These are phyloP conservation scores for Elaeis guineensis DNA, from an alignment of 176 grass and related monocot genomes.

Conservation along the genomic window DNA sequence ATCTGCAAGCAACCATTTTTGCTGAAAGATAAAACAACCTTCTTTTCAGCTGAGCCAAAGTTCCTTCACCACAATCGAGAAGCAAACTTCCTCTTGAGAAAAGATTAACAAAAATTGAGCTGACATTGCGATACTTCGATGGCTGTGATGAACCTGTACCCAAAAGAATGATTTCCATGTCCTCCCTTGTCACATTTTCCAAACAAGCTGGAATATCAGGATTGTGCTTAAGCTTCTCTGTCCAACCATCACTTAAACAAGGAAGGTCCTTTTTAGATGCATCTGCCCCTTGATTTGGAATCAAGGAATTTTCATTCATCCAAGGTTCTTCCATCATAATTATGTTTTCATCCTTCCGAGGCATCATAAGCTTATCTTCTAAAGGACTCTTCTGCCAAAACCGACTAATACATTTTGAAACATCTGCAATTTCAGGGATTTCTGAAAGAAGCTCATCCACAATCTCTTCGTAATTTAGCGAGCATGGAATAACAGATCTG, in stretches of 20 bases:
- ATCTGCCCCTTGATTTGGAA: conserved; percentile 23
- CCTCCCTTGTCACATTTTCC: conserved; percentile 61
- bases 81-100: conserved; percentile 81
- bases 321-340: conserved; percentile 72
- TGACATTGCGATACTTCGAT: conserved; percentile 95
- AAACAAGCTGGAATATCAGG: conserved; percentile 52
- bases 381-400: conserved; percentile 41
- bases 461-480: conserved; percentile 48
- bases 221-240: conserved; percentile 29
- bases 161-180: conserved; percentile 87
- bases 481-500: conserved; percentile 59
- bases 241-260: conserved; percentile 31
- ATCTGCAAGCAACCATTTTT: no score
- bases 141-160: conserved; percentile 92
- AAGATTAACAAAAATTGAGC: conserved; percentile 83
- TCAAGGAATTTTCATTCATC: conserved; percentile 36
- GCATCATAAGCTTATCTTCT: conserved; percentile 18
- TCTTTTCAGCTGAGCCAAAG: conserved; percentile 82
- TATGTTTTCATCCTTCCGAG: conserved; percentile 27
- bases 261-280: conserved; percentile 30
- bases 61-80: conserved; percentile 95
- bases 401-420: conserved; percentile 48
- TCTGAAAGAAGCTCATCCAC: conserved; percentile 72
- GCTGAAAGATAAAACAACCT: conserved; percentile 30
- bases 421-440: conserved; percentile 68